Conservation (phyloP, 2,329 filamentous ascomycete species). For the Fusarium veterinarium region DNA sequence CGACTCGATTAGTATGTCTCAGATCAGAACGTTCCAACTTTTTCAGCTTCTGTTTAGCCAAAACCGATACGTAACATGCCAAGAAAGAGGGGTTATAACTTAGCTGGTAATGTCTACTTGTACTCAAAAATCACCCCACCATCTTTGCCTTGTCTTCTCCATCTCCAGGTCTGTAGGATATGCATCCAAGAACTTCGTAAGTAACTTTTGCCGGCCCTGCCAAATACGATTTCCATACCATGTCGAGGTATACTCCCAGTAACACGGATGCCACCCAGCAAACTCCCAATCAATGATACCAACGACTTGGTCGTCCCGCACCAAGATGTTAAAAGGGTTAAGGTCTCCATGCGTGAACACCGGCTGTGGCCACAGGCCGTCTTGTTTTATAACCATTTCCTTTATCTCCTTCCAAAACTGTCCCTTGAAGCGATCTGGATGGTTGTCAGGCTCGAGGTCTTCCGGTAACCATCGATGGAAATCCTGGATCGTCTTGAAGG, state of each 20-base stretch:
- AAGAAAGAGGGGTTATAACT: no score
- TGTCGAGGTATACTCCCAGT: neutral
- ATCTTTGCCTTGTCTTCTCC: conserved; percentile 62
- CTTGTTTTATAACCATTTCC: conserved; percentile 41
- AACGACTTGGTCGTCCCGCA: neutral
- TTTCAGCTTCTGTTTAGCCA: no score
- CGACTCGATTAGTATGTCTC: no score
- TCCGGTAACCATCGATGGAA: conserved; percentile 50
- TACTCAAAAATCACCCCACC: conserved; percentile 52
- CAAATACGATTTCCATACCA: neutral
- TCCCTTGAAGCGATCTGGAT: conserved; percentile 18
- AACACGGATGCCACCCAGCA: neutral
- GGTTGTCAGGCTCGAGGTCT: conserved; percentile 40
- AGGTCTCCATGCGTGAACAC: neutral
- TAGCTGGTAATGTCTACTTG: no score
- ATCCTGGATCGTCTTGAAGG: conserved; percentile 46
- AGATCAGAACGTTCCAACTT: no score
- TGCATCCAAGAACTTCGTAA: neutral
- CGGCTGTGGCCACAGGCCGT: neutral
- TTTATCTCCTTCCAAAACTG: conserved; percentile 46
- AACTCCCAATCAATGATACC: neutral
- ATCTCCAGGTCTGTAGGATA: neutral
- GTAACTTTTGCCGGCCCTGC: neutral
- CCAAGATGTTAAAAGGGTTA: neutral
- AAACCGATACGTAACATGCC: no score